Evolutionary conservation across 352 stramenopile genomes (phyloP).

Genomic region (Pythium angustatum): DNA sequence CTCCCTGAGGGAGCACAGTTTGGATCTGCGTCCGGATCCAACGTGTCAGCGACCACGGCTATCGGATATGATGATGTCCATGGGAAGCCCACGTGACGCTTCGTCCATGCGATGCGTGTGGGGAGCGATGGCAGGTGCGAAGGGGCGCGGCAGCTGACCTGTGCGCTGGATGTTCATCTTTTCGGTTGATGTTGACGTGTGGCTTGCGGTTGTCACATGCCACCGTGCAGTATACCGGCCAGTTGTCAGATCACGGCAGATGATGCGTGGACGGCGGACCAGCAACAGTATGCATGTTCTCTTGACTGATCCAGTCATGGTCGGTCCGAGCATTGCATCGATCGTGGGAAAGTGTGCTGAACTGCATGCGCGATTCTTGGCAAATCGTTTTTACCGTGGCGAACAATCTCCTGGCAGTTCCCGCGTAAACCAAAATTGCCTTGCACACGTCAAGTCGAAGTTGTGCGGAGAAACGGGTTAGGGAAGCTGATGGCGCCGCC

Average conservation of each 20-base stretch:
- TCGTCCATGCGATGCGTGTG: too few relatives aligned
- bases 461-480: background rate
- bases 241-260: background rate
- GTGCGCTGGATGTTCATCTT: background rate
- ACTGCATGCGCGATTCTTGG: background rate
- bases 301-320: background rate
- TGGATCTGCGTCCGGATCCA: too few relatives aligned
- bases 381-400: background rate
- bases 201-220: constrained; percentile 1
- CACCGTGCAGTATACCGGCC: too few relatives aligned
- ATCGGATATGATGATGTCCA: too few relatives aligned
- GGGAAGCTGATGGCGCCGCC: background rate
- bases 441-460: constrained; percentile 5
- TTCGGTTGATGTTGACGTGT: too few relatives aligned
- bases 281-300: background rate
- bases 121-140: background rate
- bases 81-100: too few relatives aligned
- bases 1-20: too few relatives aligned
- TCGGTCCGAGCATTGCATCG: background rate
- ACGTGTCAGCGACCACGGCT: too few relatives aligned
- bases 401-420: constrained; percentile 11
- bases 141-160: background rate
- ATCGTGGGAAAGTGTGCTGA: background rate
- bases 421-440: background rate
- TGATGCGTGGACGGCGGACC: background rate